phyloP scores from a whole-genome alignment of 1,284 basidiomycete species.

The Athelia psychrophila region DNA sequence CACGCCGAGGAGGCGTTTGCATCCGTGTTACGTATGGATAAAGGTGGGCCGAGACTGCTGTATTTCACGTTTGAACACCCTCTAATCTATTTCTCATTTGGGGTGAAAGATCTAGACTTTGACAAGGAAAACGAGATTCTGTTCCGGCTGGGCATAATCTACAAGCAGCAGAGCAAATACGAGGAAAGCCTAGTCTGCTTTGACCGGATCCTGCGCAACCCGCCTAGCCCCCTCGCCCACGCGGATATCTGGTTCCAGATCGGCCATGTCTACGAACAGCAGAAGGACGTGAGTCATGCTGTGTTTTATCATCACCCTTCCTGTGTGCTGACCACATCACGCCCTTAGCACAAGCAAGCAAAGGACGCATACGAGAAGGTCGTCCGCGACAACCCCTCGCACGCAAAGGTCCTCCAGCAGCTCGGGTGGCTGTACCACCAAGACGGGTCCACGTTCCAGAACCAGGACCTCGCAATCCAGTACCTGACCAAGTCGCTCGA shows the following conservation, averaged over 20 bases:
- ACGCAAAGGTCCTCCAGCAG: conserved; percentile 97
- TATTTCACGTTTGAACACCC: conserved; percentile 9
- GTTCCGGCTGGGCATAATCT: conserved; percentile 97
- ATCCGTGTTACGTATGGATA: conserved; percentile 95
- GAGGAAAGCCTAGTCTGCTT: conserved; percentile 86
- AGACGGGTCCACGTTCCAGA: conserved; percentile 90
- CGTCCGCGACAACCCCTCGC: conserved; percentile 87
- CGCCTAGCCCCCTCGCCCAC: conserved; percentile 92
- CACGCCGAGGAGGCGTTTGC: conserved; percentile 99
- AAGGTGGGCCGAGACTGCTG: conserved; percentile 65
- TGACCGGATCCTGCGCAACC: conserved; percentile 93
- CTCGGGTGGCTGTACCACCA: conserved; percentile 98
- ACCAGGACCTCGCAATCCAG: conserved; percentile 91
- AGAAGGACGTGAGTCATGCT: conserved; percentile 76
- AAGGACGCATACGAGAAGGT: conserved; percentile 98
- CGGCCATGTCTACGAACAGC: conserved; percentile 97
- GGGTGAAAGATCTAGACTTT: conserved; percentile 72
- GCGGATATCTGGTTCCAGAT: conserved; percentile 99
- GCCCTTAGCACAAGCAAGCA: conserved; percentile 74
- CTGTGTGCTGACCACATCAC: conserved; percentile 3
- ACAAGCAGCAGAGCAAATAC: conserved; percentile 98
- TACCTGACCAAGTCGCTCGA: conserved; percentile 95
- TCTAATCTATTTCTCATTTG: conserved; percentile 29
- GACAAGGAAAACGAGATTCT: conserved; percentile 99
- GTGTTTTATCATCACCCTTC: not conserved